Evolutionary conservation across 306 rosid species (phyloP).

Genomic region (Hippophae rhamnoides): DNA sequence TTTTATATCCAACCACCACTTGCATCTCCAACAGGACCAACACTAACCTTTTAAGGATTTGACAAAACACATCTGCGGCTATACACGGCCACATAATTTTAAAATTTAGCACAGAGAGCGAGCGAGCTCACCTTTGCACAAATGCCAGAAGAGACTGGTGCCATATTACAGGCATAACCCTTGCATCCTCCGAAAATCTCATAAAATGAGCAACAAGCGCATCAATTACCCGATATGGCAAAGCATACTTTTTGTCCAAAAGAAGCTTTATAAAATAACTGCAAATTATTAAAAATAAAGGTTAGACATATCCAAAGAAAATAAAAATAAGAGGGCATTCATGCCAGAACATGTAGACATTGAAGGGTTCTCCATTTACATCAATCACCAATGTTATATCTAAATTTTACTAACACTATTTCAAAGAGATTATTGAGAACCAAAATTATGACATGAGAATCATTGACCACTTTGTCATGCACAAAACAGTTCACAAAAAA

Average conservation of each 20-base stretch:
- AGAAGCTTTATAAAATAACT: slow-evolving; percentile 92
- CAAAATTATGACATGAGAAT: too few species aligned
- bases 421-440: too few species aligned
- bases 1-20: too few species aligned
- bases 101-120: background rate
- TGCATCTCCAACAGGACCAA: background rate
- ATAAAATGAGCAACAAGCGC: slow-evolving; percentile 68
- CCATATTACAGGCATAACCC: slow-evolving; percentile 96
- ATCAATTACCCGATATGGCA: slow-evolving; percentile 81
- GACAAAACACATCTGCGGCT: background rate
- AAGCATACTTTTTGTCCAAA: slow-evolving; percentile 86
- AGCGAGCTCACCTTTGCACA: slow-evolving; percentile 59
- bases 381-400: too few species aligned
- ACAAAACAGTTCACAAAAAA: too few species aligned
- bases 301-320: slow-evolving; percentile 13
- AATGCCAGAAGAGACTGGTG: slow-evolving; percentile 92
- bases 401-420: too few species aligned
- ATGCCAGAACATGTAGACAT: background rate
- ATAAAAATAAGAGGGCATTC: background rate
- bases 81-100: background rate
- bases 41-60: background rate
- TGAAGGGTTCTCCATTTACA: too few species aligned
- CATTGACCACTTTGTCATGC: too few species aligned
- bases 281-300: slow-evolving; percentile 22
- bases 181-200: slow-evolving; percentile 57